These are phyloP conservation scores for Arxiozyma telluris DNA, from an alignment of 1,139 yeast genomes.

Conservation along the genomic window DNA sequence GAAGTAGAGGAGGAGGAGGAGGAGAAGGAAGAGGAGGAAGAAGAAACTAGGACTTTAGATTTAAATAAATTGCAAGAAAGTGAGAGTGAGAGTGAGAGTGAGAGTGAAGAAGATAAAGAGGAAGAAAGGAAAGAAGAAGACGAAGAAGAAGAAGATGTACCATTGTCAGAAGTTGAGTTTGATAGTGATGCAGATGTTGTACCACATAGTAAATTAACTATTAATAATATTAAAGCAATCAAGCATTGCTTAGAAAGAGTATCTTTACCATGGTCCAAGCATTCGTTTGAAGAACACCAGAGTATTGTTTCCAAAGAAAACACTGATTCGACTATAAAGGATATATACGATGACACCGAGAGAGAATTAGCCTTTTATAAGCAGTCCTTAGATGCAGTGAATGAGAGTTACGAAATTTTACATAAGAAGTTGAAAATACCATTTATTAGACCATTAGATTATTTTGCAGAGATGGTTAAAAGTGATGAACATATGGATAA, in stretches of 20 bases:
- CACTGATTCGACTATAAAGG: slow-evolving; percentile 63
- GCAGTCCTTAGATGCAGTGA: slow-evolving; percentile 83
- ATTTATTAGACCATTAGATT: slow-evolving; percentile 87
- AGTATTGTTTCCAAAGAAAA: slow-evolving; percentile 52
- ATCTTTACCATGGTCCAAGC: slow-evolving; percentile 60
- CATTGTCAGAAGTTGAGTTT: slow-evolving; percentile 69
- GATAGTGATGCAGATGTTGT: slow-evolving; percentile 84
- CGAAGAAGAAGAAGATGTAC: slow-evolving; percentile 55
- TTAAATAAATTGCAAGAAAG: slow-evolving; percentile 52
- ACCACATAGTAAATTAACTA: slow-evolving; percentile 81
- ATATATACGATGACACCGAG: slow-evolving; percentile 90
- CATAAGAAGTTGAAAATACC: slow-evolving; percentile 58
- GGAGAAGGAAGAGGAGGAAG: slow-evolving; percentile 28
- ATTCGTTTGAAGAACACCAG: slow-evolving; percentile 78
- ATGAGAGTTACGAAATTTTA: slow-evolving; percentile 59
- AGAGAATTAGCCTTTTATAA: slow-evolving; percentile 78
- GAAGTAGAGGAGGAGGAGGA: slow-evolving; percentile 26
- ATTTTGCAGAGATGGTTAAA: slow-evolving; percentile 97
- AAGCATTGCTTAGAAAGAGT: slow-evolving; percentile 60
- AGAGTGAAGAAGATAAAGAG: slow-evolving; percentile 33
- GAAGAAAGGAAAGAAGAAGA: slow-evolving; percentile 38
- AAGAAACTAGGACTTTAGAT: slow-evolving; percentile 28
- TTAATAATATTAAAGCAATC: slow-evolving; percentile 63
- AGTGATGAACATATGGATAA: slow-evolving; percentile 98
- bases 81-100: slow-evolving; percentile 38